These are phyloP conservation scores for Plectosphaerella sp. DNA, from an alignment of 2,329 filamentous ascomycete genomes.

Conservation along the genomic window DNA sequence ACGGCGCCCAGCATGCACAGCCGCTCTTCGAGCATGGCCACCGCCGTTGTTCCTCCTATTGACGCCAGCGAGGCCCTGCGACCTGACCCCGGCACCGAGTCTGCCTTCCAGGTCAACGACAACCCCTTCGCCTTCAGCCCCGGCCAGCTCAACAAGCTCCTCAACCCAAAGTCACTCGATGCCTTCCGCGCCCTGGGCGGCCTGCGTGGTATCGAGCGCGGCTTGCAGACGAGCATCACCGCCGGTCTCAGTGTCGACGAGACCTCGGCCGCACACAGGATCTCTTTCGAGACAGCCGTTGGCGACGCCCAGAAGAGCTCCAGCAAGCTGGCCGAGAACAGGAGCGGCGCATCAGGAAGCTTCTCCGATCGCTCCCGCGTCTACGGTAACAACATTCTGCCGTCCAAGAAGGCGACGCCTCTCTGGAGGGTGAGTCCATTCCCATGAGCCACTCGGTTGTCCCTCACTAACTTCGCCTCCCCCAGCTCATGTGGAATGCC, in stretches of 20 bases:
- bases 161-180: conserved; percentile 69
- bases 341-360: conserved; percentile 5
- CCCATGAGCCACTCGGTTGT: conserved; percentile 51
- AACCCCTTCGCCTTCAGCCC: conserved; percentile 72
- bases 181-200: conserved; percentile 71
- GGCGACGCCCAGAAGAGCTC: not conserved
- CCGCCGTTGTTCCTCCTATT: not conserved
- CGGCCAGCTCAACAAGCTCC: conserved; percentile 68
- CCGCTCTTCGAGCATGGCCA: not conserved
- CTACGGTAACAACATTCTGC: conserved; percentile 56
- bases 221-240: conserved; percentile 58
- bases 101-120: conserved; percentile 65
- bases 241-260: conserved; percentile 68
- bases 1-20: not conserved
- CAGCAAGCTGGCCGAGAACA: not conserved
- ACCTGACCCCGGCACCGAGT: conserved; percentile 67
- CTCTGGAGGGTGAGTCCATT: conserved; percentile 33
- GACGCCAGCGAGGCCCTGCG: conserved; percentile 48
- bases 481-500: conserved; percentile 57
- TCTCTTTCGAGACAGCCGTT: conserved; percentile 66
- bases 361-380: conserved; percentile 51
- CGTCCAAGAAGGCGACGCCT: conserved; percentile 58
- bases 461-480: conserved; percentile 22
- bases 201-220: conserved; percentile 64
- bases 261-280: conserved; percentile 50